Base-by-base conservation (phyloP, 2,329 filamentous ascomycete genomes). In the Aspergillus candidus region DNA sequence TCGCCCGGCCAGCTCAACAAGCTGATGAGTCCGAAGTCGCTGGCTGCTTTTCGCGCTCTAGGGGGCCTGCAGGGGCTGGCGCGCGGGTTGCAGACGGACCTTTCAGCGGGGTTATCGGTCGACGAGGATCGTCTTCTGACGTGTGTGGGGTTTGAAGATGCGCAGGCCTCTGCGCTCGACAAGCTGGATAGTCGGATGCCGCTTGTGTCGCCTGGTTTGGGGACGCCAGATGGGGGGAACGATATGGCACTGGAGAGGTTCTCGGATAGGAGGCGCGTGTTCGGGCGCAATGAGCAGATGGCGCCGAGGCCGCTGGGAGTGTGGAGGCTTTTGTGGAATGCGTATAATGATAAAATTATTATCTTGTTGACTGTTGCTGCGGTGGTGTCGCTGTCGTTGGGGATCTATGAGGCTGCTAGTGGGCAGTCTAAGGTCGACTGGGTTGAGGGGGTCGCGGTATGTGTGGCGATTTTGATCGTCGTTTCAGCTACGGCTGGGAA, bases 391-490 rank as follows among this genome's bases (percentile, higher is more conserved):
- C 69, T 88, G 13, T 80, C 78, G 0, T 75, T 88, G 35, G 84
- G 84, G 22, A 75, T 87, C 3, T 87, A 86, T 58, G 80, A 87
- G n/a, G 72, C 75, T 1, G 56, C 65, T n/a, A 71, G 75, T 43
- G 61, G 72, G 3, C 58, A 70, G 3, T 64, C 77, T 3, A 75
- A 74, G 35, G 79, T 86, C 6, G 82, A 88, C 60, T 89, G 85
- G 85, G 80, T 88, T 10, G 85, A 89, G 63, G 84, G 84, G 46
- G 82, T 88, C 4, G 84, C 85, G 7, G 86, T 88, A 46, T 82
- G 87, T 36, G 76, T 82, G n/a, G 85, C 84, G 37, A 86, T 88
- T 45, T 55, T 80, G n/a, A 80, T 88, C 47, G 85, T 89, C 34
- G 82, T 88, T 2, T 62, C 83, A 22, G 84, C 86, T 12, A 84